Conservation (phyloP, 179 eudicot species). For the Vitellaria paradoxa region DNA sequence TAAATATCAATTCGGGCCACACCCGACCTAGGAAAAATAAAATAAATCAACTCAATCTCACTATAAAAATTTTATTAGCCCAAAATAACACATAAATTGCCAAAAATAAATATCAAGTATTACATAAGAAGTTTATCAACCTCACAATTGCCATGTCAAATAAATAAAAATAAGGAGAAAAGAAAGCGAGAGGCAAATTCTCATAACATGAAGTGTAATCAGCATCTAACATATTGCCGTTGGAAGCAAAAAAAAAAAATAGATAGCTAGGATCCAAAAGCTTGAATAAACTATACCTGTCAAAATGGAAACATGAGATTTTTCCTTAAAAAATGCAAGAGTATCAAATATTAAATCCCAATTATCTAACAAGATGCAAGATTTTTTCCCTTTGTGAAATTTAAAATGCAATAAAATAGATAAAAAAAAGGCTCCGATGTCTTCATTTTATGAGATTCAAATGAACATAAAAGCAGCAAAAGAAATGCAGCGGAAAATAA, state of each 20-base stretch:
- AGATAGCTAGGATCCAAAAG: not conserved
- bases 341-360: not conserved
- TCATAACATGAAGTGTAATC: not conserved
- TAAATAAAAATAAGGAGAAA: not conserved
- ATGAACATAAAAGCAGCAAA: no score
- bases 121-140: conserved; percentile 61
- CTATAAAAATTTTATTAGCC: no score
- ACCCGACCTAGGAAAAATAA: no score
- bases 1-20: no score
- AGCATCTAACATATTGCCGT: conserved; percentile 5
- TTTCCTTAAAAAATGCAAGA: not conserved
- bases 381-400: not conserved
- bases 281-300: not conserved
- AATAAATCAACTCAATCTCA: no score
- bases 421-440: no score
- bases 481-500: no score
- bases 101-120: no score
- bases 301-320: not conserved
- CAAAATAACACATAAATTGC: no score
- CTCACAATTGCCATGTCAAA: conserved; percentile 23
- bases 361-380: not conserved
- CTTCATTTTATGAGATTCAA: no score
- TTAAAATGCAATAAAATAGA: not conserved
- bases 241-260: not conserved
- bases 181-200: not conserved